phyloP scores from a whole-genome alignment of 2,329 filamentous ascomycete species.

The Scedosporium boydii region DNA sequence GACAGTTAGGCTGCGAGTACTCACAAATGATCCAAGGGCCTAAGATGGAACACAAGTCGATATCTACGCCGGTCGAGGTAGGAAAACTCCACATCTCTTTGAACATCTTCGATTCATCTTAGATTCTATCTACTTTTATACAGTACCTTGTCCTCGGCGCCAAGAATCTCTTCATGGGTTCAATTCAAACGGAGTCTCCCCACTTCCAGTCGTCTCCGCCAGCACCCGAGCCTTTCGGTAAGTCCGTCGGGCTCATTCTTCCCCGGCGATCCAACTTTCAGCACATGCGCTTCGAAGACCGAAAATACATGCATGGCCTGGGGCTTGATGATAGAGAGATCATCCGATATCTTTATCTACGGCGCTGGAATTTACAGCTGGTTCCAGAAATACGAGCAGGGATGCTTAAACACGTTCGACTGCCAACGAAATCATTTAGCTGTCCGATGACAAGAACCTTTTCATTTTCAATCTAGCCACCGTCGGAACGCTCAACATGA shows the following conservation, averaged over 20 bases:
- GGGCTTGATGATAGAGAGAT: conserved; percentile 10
- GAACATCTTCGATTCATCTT: neutral
- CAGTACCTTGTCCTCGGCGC: conserved; percentile 37
- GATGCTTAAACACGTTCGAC: conserved; percentile 13
- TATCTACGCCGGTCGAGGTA: conserved; percentile 16
- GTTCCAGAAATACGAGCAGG: conserved; percentile 14
- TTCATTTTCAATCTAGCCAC: neutral
- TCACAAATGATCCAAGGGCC: neutral
- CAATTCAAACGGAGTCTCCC: conserved; percentile 57
- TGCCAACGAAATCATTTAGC: conserved; percentile 10
- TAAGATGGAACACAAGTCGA: conserved; percentile 16
- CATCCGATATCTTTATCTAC: conserved; percentile 11
- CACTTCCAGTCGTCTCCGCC: conserved; percentile 15
- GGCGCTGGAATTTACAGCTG: conserved; percentile 16
- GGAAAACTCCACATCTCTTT: neutral
- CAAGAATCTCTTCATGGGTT: conserved; percentile 42
- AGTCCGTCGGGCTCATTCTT: conserved; percentile 11
- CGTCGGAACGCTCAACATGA: neutral
- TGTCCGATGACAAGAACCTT: neutral
- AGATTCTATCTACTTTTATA: conserved; percentile 24
- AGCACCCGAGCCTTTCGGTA: conserved; percentile 11
- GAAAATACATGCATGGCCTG: conserved; percentile 7
- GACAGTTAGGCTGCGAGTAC: neutral
- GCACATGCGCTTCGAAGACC: neutral
- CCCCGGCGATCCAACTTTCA: conserved; percentile 7